These are phyloP conservation scores for Saccharomycopsis hybrid DNA, from an alignment of 1,139 yeast species.

Conservation along the genomic window DNA sequence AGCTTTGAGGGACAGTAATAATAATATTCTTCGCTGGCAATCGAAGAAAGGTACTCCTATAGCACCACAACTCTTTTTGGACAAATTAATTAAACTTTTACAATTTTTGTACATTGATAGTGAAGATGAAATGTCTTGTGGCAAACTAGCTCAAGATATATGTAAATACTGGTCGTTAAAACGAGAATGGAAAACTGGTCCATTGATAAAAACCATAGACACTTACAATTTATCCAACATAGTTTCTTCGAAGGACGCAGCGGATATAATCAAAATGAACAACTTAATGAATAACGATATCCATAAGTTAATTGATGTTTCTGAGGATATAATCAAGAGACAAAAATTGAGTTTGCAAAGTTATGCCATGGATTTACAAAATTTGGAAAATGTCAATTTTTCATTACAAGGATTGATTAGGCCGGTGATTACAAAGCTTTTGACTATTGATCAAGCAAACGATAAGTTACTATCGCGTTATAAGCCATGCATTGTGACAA, in stretches of 20 bases:
- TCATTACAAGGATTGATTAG: slow-evolving; percentile 6
- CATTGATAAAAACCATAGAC: slow-evolving; percentile 58
- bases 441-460: slow-evolving; percentile 4
- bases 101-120: slow-evolving; percentile 24
- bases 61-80: slow-evolving; percentile 55
- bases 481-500: not conserved
- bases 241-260: slow-evolving; percentile 31
- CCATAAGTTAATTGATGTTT: slow-evolving; percentile 37
- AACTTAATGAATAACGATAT: slow-evolving; percentile 44
- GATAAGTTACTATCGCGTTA: not conserved
- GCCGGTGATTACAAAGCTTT: slow-evolving; percentile 1
- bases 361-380: slow-evolving; percentile 4
- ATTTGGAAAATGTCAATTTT: slow-evolving; percentile 1
- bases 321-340: slow-evolving; percentile 24
- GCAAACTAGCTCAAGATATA: slow-evolving; percentile 30
- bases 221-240: slow-evolving; percentile 5
- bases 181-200: slow-evolving; percentile 70
- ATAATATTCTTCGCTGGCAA: slow-evolving; percentile 57
- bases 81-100: slow-evolving; percentile 23
- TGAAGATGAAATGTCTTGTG: not conserved
- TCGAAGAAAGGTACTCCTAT: slow-evolving; percentile 67
- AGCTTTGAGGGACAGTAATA: slow-evolving; percentile 19
- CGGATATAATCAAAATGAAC: slow-evolving; percentile 41
- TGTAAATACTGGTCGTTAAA: slow-evolving; percentile 86
- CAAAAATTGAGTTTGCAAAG: slow-evolving; percentile 9